Evolutionary conservation across 768 basidiomycete genomes (phyloP).

Genomic region (Rossbeevera mucosa): DNA sequence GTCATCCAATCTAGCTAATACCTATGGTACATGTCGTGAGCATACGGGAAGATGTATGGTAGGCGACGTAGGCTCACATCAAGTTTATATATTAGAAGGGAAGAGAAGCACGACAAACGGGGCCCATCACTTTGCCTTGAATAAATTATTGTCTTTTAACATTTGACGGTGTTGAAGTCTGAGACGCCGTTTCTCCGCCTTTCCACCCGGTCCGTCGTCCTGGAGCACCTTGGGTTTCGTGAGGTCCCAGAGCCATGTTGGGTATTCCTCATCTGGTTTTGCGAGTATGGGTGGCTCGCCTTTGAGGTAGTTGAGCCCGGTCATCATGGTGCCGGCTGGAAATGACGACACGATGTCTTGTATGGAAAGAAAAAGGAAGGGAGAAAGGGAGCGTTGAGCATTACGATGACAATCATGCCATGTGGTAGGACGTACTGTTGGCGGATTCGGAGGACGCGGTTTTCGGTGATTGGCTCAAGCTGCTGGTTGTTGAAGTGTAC

Average conservation of each 20-base stretch:
- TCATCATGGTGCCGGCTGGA: constrained; percentile 64
- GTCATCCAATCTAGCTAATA: background rate
- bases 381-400: background rate
- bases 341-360: constrained; percentile 53
- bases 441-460: constrained; percentile 8
- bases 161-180: constrained; percentile 58
- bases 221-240: constrained; percentile 54
- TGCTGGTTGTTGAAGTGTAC: constrained; percentile 10
- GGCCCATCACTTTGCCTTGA: constrained; percentile 63
- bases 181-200: constrained; percentile 51
- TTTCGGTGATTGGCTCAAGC: background rate
- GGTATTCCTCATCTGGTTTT: constrained; percentile 77
- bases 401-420: background rate
- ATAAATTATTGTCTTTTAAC: constrained; percentile 81
- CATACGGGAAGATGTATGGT: background rate
- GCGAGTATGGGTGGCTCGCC: constrained; percentile 75
- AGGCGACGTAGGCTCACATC: background rate
- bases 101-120: background rate
- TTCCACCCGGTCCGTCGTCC: constrained; percentile 73
- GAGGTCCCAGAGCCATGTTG: constrained; percentile 84
- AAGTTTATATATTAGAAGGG: background rate
- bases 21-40: background rate
- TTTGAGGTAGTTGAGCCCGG: constrained; percentile 81
- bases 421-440: constrained; percentile 16
- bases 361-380: background rate